Conservation (phyloP, 2,329 filamentous ascomycete species). For the Alternaria gaisen region DNA sequence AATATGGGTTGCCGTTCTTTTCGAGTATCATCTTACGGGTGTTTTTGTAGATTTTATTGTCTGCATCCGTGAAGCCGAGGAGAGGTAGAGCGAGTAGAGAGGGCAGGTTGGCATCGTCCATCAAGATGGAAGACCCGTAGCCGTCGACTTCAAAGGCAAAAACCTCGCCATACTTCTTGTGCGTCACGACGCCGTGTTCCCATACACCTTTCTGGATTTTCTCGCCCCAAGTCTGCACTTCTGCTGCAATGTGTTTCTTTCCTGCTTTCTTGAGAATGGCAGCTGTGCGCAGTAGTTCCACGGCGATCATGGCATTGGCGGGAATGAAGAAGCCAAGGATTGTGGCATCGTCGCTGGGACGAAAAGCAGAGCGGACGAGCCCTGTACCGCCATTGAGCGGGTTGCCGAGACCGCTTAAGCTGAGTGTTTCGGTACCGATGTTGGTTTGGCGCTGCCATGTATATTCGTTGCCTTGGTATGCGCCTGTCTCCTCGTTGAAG, state of each 20-base stretch:
- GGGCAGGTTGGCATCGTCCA: constrained; percentile 91
- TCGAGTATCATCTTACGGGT: constrained; percentile 84
- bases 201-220: constrained; percentile 79
- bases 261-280: constrained; percentile 70
- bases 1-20: constrained; percentile 86
- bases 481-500: constrained; percentile 73
- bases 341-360: constrained; percentile 93
- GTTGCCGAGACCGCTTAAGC: constrained; percentile 84
- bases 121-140: constrained; percentile 81
- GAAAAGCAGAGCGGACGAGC: constrained; percentile 88
- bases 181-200: constrained; percentile 81
- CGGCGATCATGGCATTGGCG: constrained; percentile 94
- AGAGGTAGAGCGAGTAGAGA: constrained; percentile 80
- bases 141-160: constrained; percentile 91
- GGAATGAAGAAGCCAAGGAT: constrained; percentile 96
- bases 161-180: constrained; percentile 78
- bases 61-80: constrained; percentile 74
- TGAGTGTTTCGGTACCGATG: constrained; percentile 88
- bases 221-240: constrained; percentile 66
- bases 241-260: constrained; percentile 60
- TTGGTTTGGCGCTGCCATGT: constrained; percentile 85
- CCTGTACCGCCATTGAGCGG: constrained; percentile 85
- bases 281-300: constrained; percentile 81
- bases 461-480: constrained; percentile 78
- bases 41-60: constrained; percentile 82